Evolutionary conservation across 192 early-diverging fungal species (phyloP).

Genomic region (Phlyctochytrium planicorne): DNA sequence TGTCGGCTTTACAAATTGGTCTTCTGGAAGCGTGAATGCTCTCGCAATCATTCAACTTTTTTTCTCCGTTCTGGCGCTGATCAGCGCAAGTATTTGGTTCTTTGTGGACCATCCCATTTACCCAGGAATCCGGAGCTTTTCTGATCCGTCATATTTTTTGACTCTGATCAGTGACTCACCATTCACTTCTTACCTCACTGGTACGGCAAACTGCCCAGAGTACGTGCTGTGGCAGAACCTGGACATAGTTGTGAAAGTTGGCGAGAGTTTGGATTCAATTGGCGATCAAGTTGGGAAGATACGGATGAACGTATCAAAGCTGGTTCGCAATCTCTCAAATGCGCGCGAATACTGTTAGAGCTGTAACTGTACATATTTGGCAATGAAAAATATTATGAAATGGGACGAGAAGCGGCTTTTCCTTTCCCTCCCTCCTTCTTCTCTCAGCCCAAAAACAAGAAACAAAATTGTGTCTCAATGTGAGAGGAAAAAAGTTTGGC

Average conservation of each 20-base stretch:
- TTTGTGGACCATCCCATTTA: background rate
- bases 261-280: conserved; percentile 19
- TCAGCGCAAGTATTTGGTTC: conserved; percentile 4
- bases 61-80: background rate
- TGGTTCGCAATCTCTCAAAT: background rate
- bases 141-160: conserved; percentile 11
- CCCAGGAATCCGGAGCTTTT: conserved; percentile 2
- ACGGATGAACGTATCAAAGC: background rate
- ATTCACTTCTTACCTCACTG: background rate
- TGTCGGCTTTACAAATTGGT: conserved; percentile 1
- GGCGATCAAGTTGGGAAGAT: conserved; percentile 21
- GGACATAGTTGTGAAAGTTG: conserved; percentile 19
- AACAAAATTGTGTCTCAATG: too few relatives aligned
- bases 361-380: too few relatives aligned
- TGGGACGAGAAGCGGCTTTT: too few relatives aligned
- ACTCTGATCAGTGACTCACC: background rate
- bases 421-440: too few relatives aligned
- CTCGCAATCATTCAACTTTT: conserved; percentile 4
- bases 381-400: too few relatives aligned
- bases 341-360: background rate
- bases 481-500: too few relatives aligned
- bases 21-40: background rate
- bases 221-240: conserved; percentile 23
- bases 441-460: too few relatives aligned
- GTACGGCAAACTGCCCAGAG: conserved; percentile 10